Base-by-base conservation (phyloP, 305 asterid genomes). In the Solanum aculeatissimum region DNA sequence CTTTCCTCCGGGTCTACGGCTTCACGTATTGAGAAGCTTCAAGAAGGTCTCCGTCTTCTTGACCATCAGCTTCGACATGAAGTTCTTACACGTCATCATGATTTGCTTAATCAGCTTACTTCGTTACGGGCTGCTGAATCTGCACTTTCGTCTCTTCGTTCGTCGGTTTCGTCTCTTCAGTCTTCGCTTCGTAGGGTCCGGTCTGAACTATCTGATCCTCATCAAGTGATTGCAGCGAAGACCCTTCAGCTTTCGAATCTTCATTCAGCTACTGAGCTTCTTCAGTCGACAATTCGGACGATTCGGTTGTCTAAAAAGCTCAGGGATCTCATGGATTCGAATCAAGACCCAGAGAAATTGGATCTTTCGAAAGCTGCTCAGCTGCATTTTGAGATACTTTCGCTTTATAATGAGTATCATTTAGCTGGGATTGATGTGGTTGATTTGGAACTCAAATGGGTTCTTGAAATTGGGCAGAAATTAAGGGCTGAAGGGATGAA, bases 1-100 rank as follows among this genome's bases (percentile, higher is more conserved):
- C 98, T 96, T 72, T 94, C 97, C 83, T 92, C 98, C 78, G 98
- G 98, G 83, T 96, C 97, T 81, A 95, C 98, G 83, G 98, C 99
- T 79, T 94, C 99, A 23, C 87, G 97, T 49, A 93, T 95, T 55
- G 99, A 95, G 85, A 93, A 94, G 42, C 97, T 95, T 70, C 97
- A 93, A 81, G 96, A 93, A 6, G 97, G 96, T 25, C 92, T 96
- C 85, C 94, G 94, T 83, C 91, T 89, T 69, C 96, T 95, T 57
- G 97, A 95, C 49, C 53, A 91, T 35, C 97, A 94, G 86, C 94
- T 95, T 85, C 99, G 99, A 80, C 90, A 91, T 84, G 95, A 92
- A 78, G 97, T 95, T 62, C 97, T 96, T 82, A 91, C 94, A 83
- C 95, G 97, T 88, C 97, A 96, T 86, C 90, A 92, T 6, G 96